phyloP scores from a whole-genome alignment of 2,329 filamentous ascomycete species.

The Verruconis gallopava region DNA sequence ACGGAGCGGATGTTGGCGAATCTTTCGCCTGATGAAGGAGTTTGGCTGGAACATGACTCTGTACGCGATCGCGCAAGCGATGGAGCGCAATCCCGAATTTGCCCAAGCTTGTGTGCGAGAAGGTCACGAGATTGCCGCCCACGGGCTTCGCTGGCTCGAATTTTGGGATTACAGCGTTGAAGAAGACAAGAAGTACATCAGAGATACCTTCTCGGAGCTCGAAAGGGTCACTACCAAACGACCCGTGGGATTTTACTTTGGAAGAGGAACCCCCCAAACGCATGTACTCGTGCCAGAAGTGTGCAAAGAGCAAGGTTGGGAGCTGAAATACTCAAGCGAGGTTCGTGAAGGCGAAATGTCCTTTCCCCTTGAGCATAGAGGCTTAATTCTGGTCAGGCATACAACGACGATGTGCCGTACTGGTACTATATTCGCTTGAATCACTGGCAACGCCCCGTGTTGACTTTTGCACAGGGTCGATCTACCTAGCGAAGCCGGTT shows the following conservation, averaged over 20 bases:
- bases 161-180: conserved; percentile 26
- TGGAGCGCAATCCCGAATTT: conserved; percentile 29
- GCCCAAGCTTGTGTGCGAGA: conserved; percentile 28
- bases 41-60: conserved; percentile 34
- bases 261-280: conserved; percentile 20
- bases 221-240: conserved; percentile 18
- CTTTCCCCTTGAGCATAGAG: background rate
- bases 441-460: too few species aligned
- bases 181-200: conserved; percentile 28
- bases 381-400: background rate
- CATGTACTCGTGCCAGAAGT: conserved; percentile 17
- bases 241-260: conserved; percentile 25
- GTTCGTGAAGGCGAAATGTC: background rate
- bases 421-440: background rate
- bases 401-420: conserved; percentile 20
- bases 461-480: too few species aligned
- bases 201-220: conserved; percentile 24
- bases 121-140: conserved; percentile 30
- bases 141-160: conserved; percentile 32
- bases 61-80: conserved; percentile 37
- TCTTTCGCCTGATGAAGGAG: conserved; percentile 37
- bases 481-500: conserved; percentile 32
- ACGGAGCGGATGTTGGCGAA: conserved; percentile 36
- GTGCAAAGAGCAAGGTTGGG: conserved; percentile 17
- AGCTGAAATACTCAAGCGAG: conserved; percentile 20